Base-by-base conservation (phyloP, 768 basidiomycete genomes). In the Dacryopinax primogenitus region DNA sequence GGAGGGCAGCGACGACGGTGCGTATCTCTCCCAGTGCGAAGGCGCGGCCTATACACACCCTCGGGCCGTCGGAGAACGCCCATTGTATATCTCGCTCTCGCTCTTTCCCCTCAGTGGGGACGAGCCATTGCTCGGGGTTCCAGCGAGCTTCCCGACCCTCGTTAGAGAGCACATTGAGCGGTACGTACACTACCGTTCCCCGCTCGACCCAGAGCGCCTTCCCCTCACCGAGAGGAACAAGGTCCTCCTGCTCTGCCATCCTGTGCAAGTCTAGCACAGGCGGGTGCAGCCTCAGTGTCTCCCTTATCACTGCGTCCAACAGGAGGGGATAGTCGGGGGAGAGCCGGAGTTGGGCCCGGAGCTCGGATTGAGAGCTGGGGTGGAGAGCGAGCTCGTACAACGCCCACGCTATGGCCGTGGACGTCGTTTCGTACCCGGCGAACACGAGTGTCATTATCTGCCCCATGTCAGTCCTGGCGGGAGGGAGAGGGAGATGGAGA, bases 241-340 rank as follows among this genome's bases (percentile, higher is more conserved):
- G 69, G 58, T 80, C 79, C 28, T 81, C 83, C 67, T 81, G 76
- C 4, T 77, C 76, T 23, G 85, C 34, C 30, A 63, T 64, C n/a
- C 87, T 84, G 69, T 86, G 83, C 68, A 86, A 85, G 71, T 86
- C 85, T 32, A 83, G 70, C 34, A 87, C 79, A 0, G 84, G 78
- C 18, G 85, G 81, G 69, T 86, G 83, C 51, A 86, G 71, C 32
- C 86, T 81, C 18, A 87, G 74, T 1, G 82, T 82, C 72, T 86
- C 85, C 69, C 82, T 81, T 47, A 87, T 65, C 9, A 84, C 80
- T 1, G 84, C 83, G 63, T 87, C 82, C 18, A 88, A 77, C 44
- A 85, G 75, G 0, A 83, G 81, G 66, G 83, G 78, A 51, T 84
- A 77, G 15, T 74, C 74, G 3, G 75, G 67, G 26, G 78, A 76